Evolutionary conservation across 2,329 filamentous ascomycete genomes (phyloP).

Genomic region (Claviceps quebecensis): DNA sequence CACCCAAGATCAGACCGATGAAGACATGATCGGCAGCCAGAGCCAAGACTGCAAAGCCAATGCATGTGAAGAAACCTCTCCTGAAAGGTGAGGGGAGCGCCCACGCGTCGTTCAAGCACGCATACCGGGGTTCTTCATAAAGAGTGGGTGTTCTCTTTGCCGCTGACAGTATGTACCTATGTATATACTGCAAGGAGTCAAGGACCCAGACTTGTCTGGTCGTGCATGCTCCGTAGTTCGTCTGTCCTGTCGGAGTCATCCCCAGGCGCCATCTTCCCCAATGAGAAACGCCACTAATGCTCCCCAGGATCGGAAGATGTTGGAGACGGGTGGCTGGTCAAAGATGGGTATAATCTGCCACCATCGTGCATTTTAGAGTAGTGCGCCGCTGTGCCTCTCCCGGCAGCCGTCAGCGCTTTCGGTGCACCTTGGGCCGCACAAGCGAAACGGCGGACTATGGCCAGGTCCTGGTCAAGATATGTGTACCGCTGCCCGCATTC

Average conservation of each 20-base stretch:
- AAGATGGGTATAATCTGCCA: conserved; percentile 4
- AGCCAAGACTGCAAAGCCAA: not conserved
- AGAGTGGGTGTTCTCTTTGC: not conserved
- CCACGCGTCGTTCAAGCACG: not conserved
- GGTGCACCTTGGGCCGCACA: not conserved
- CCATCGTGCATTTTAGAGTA: not conserved
- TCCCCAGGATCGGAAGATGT: not conserved
- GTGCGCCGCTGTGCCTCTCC: conserved; percentile 5
- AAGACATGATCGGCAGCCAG: conserved; percentile 1
- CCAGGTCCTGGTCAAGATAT: not conserved
- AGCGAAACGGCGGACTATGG: too few species aligned
- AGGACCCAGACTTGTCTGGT: not conserved
- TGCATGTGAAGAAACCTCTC: not conserved
- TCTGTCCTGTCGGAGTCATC: not conserved
- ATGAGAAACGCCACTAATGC: not conserved
- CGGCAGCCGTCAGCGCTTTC: not conserved
- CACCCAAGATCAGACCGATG: not conserved
- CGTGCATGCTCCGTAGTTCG: not conserved
- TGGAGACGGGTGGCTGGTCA: conserved; percentile 1
- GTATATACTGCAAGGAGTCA: not conserved
- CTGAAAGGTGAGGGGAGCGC: not conserved
- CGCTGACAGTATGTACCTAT: not conserved
- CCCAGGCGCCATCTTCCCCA: not conserved
- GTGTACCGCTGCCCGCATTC: not conserved
- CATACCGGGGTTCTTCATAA: not conserved